A percentile compares a stretch with the other conserved stretches of the same genome.
These are phyloP conservation scores for Paramicrosporidium saccamoebae DNA, from an alignment of 371 early-diverging fungal species.

Conservation along the genomic window DNA sequence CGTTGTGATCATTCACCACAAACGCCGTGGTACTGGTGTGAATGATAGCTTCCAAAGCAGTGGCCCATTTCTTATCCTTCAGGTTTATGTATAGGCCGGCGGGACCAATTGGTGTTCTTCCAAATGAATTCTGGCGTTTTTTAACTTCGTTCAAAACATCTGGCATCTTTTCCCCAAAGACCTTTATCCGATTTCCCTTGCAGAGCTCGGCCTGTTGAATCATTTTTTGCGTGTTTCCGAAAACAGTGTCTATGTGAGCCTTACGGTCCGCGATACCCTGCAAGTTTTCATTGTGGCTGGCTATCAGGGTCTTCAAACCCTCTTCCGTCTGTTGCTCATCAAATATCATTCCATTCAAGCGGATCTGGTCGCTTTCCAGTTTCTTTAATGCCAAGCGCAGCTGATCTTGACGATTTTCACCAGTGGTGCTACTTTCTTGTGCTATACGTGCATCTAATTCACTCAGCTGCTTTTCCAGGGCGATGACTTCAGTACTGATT, in stretches of 20 bases:
- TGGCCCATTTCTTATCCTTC: slow-evolving; percentile 17
- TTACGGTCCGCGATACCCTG: not conserved
- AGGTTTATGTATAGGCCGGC: slow-evolving; percentile 32
- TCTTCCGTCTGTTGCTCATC: slow-evolving; percentile 1
- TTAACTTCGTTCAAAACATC: slow-evolving; percentile 23
- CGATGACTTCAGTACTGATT: not conserved
- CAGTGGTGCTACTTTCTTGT: no score
- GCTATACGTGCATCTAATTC: slow-evolving; percentile 4
- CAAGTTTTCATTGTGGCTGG: slow-evolving; percentile 1
- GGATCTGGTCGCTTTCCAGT: slow-evolving; percentile 2
- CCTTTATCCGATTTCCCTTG: slow-evolving; percentile 18
- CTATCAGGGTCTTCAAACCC: slow-evolving; percentile 2
- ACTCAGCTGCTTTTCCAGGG: slow-evolving; percentile 3
- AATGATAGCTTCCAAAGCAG: slow-evolving; percentile 27
- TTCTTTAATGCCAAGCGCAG: slow-evolving; percentile 3
- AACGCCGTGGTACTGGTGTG: slow-evolving; percentile 27
- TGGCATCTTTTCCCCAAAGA: slow-evolving; percentile 29
- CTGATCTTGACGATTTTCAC: not conserved
- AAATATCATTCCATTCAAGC: slow-evolving; percentile 2
- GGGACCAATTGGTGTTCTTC: slow-evolving; percentile 40
- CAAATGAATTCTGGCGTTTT: slow-evolving; percentile 11
- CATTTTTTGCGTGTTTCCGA: slow-evolving; percentile 1
- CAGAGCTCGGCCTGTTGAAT: slow-evolving; percentile 12
- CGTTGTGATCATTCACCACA: slow-evolving; percentile 30
- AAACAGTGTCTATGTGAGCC: slow-evolving; percentile 1